Evolutionary conservation across 177 flowering plant genomes (phyloP).

Genomic region (Vitis hybrid): DNA sequence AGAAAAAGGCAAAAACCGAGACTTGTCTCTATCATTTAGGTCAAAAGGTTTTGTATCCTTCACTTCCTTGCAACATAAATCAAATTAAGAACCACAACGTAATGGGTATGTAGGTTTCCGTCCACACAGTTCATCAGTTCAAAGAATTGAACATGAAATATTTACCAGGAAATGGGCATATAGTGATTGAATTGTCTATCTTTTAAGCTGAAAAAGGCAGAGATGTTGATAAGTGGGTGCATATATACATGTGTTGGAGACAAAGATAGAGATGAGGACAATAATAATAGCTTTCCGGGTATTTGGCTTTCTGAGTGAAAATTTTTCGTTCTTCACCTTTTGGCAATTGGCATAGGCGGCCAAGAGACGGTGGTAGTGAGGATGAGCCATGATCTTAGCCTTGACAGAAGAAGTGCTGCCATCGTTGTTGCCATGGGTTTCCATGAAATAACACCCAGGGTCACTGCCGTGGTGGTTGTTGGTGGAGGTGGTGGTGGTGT

Average conservation of each 20-base stretch:
- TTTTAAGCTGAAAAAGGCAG: too few species aligned
- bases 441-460: constrained; percentile 45
- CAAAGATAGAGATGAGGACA: not conserved
- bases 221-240: too few species aligned
- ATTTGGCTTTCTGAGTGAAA: not conserved
- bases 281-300: not conserved
- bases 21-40: constrained; percentile 12
- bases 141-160: too few species aligned
- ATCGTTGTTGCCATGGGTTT: constrained; percentile 17
- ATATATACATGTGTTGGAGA: not conserved
- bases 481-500: not conserved
- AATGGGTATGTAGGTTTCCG: too few species aligned
- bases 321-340: constrained; percentile 47
- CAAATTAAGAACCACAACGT: too few species aligned
- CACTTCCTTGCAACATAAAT: too few species aligned
- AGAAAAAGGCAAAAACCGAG: not conserved
- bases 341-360: constrained; percentile 87
- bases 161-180: too few species aligned
- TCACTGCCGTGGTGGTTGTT: too few species aligned
- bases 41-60: not conserved
- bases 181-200: too few species aligned
- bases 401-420: constrained; percentile 43
- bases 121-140: too few species aligned
- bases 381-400: constrained; percentile 97
- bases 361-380: constrained; percentile 89